phyloP scores from a whole-genome alignment of 2,329 filamentous ascomycete species.

The Fusarium armeniacum region DNA sequence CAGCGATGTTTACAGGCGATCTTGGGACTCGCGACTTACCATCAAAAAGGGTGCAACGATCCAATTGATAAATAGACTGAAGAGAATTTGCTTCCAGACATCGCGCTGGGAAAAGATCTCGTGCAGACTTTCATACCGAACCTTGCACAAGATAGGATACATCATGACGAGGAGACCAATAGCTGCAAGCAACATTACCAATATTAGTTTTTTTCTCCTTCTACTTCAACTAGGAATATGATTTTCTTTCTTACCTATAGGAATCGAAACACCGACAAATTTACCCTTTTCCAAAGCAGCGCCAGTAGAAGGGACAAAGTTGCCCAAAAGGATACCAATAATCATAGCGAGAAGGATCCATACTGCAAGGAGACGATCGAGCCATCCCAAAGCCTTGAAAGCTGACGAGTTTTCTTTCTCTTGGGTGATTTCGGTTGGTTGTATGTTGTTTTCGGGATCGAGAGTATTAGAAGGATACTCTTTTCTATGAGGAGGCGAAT shows the following conservation, averaged over 20 bases:
- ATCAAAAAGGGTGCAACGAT: conserved; percentile 85
- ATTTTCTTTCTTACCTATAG: conserved; percentile 64
- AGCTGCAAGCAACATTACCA: conserved; percentile 61
- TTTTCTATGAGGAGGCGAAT: conserved; percentile 1
- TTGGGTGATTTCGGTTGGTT: not conserved
- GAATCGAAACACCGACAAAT: conserved; percentile 78
- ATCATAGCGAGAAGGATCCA: conserved; percentile 87
- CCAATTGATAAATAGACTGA: conserved; percentile 86
- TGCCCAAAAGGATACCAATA: conserved; percentile 80
- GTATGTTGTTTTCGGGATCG: conserved; percentile 28
- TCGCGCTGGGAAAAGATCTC: conserved; percentile 70
- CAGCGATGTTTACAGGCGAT: conserved; percentile 5
- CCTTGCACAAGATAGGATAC: conserved; percentile 93
- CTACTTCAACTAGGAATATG: no score
- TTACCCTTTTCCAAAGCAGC: conserved; percentile 76
- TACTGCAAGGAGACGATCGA: conserved; percentile 74
- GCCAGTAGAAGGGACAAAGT: conserved; percentile 75
- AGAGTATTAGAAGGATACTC: not conserved
- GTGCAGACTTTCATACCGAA: conserved; percentile 82
- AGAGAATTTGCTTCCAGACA: conserved; percentile 83
- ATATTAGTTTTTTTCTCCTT: not conserved
- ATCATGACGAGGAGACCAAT: conserved; percentile 91
- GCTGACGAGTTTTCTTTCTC: conserved; percentile 52
- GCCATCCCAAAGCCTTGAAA: conserved; percentile 68
- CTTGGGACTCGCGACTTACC: conserved; percentile 62